A percentile compares a stretch with the other conserved stretches of the same genome.
phyloP scores from a whole-genome alignment of 176 grass and related monocot species.

The Raddia guianensis region DNA sequence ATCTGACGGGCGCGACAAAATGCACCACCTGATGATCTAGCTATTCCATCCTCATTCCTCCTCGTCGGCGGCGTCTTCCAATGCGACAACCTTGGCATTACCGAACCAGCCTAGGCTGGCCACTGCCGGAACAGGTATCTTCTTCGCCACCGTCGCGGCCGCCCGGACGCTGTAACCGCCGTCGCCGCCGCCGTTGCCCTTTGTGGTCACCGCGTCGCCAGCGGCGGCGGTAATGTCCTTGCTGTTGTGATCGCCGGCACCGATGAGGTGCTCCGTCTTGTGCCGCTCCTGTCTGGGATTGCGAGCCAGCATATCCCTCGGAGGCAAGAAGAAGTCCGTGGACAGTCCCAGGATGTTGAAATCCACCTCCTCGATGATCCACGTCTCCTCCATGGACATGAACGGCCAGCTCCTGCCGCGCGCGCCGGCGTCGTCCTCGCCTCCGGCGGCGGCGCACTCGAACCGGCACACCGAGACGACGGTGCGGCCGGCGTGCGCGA shows the following conservation, averaged over 20 bases:
- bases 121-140: constrained; percentile 26
- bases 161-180: neutral
- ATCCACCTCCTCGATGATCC: constrained; percentile 81
- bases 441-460: constrained; percentile 20
- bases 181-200: neutral
- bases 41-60: neutral
- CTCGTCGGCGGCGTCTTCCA: constrained; percentile 16
- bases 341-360: constrained; percentile 76
- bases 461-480: constrained; percentile 54
- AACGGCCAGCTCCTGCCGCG: neutral
- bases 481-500: constrained; percentile 73
- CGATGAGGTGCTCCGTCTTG: neutral
- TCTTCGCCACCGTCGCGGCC: neutral
- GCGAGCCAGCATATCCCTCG: constrained; percentile 47
- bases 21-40: neutral
- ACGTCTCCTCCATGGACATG: constrained; percentile 66
- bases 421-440: constrained; percentile 29
- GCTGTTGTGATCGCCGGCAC: neutral
- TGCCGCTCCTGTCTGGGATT: neutral
- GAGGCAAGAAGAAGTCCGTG: constrained; percentile 73
- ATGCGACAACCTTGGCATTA: constrained; percentile 35
- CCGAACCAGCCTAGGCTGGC: constrained; percentile 34
- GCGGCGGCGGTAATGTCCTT: neutral
- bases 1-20: constrained; percentile 8
- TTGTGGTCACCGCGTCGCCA: neutral